Conservation (phyloP, 495 filamentous ascomycete species). For the Lasiosphaeris hirsuta region DNA sequence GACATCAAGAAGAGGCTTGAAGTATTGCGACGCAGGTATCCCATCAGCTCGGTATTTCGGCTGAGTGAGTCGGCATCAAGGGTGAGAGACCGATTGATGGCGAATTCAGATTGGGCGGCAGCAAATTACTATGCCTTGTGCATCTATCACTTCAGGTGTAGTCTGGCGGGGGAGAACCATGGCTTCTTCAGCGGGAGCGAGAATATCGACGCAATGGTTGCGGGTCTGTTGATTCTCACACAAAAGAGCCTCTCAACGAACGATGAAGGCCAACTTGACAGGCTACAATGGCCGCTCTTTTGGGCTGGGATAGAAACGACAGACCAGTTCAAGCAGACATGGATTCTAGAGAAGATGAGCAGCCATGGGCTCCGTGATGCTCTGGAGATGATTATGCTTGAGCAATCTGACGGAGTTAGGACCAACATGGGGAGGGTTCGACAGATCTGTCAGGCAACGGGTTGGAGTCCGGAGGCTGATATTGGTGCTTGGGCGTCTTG, state of each 20-base stretch:
- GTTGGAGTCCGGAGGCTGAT: no score
- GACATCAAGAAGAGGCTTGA: conserved; percentile 19
- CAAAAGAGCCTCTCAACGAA: conserved; percentile 39
- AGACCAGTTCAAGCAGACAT: conserved; percentile 36
- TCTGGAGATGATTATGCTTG: conserved; percentile 7
- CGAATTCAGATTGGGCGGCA: conserved; percentile 49
- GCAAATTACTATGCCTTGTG: conserved; percentile 43
- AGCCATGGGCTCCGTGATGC: conserved; percentile 25
- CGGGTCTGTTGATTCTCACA: conserved; percentile 37
- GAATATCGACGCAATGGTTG: conserved; percentile 19
- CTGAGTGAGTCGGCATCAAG: conserved; percentile 35
- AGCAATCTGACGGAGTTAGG: conserved; percentile 11
- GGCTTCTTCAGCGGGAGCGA: conserved; percentile 23
- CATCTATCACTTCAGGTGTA: conserved; percentile 41
- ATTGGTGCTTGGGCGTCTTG: no score
- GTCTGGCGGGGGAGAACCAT: conserved; percentile 11
- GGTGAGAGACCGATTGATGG: conserved; percentile 37
- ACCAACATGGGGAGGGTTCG: conserved; percentile 18
- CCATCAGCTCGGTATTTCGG: conserved; percentile 31
- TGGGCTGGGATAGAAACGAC: conserved; percentile 46
- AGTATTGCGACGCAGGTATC: conserved; percentile 13
- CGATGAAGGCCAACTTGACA: conserved; percentile 33
- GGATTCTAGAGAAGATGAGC: conserved; percentile 38
- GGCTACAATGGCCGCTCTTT: conserved; percentile 46
- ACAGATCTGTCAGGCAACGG: conserved; percentile 11